Percentiles rank a stretch among this genome's conserved stretches.
Conservation (phyloP, 495 filamentous ascomycete genomes). For the Penicillium coffeae region DNA sequence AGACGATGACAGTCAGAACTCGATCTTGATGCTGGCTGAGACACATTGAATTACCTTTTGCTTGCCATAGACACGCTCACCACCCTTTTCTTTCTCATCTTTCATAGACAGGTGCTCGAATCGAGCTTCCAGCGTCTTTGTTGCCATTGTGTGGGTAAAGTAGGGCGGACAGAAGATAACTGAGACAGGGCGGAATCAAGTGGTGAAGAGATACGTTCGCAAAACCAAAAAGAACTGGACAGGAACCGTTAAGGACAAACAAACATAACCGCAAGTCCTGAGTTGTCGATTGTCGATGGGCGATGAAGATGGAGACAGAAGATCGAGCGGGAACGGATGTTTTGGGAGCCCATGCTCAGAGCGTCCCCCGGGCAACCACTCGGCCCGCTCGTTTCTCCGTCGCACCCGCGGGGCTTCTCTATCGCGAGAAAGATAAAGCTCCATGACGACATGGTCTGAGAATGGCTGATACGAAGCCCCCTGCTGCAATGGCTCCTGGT, state of each 20-base stretch:
- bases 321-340: conserved; percentile 25
- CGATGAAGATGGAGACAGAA: conserved; percentile 8
- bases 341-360: conserved; percentile 17
- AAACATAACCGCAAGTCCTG: not conserved
- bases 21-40: too few species aligned
- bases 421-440: conserved; percentile 7
- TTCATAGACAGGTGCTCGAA: conserved; percentile 80
- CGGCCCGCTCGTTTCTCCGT: conserved; percentile 40
- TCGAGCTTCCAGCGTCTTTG: conserved; percentile 66
- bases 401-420: conserved; percentile 29
- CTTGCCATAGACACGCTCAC: conserved; percentile 53
- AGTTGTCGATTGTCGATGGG: not conserved
- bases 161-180: not conserved
- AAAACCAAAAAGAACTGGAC: not conserved
- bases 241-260: not conserved
- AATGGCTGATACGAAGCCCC: conserved; percentile 13
- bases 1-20: too few species aligned
- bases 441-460: conserved; percentile 12
- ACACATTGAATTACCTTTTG: conserved; percentile 71
- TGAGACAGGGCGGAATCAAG: conserved; percentile 1
- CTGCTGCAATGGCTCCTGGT: conserved; percentile 1
- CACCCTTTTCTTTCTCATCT: conserved; percentile 67
- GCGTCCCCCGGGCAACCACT: conserved; percentile 39
- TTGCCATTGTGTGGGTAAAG: conserved; percentile 42
- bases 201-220: not conserved